Conservation (phyloP, 495 filamentous ascomycete species). For the Amorphotheca resinae region DNA sequence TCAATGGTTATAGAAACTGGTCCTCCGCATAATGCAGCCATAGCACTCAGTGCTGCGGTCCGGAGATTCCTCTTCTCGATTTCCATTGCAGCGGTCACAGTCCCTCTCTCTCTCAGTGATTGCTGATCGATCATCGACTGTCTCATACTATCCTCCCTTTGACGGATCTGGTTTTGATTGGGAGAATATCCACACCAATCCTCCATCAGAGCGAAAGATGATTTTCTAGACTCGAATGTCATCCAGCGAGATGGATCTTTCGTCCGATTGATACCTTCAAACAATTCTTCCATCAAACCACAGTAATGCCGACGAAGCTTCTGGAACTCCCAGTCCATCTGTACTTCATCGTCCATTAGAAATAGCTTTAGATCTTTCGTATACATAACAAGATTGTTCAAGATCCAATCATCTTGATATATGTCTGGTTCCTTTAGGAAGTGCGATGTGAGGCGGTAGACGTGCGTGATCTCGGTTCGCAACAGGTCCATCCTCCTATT, state of each 20-base stretch:
- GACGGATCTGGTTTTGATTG: slow-evolving; percentile 69
- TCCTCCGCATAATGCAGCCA: slow-evolving; percentile 88
- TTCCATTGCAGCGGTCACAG: slow-evolving; percentile 77
- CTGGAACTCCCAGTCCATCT: slow-evolving; percentile 94
- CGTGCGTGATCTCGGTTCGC: slow-evolving; percentile 87
- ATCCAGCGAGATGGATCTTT: slow-evolving; percentile 84
- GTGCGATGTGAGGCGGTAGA: slow-evolving; percentile 87
- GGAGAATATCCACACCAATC: slow-evolving; percentile 98
- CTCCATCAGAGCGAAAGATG: slow-evolving; percentile 91
- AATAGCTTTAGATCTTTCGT: slow-evolving; percentile 88
- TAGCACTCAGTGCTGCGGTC: slow-evolving; percentile 83
- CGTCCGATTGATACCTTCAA: slow-evolving; percentile 80
- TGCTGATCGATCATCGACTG: slow-evolving; percentile 60
- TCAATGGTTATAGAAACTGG: slow-evolving; percentile 82
- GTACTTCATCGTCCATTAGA: slow-evolving; percentile 82
- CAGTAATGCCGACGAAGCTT: slow-evolving; percentile 87
- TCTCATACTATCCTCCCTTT: slow-evolving; percentile 79
- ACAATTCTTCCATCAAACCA: slow-evolving; percentile 82
- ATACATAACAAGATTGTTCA: slow-evolving; percentile 80
- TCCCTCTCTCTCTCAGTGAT: slow-evolving; percentile 52
- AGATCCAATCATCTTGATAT: slow-evolving; percentile 82
- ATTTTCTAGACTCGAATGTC: slow-evolving; percentile 88
- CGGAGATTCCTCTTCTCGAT: slow-evolving; percentile 89
- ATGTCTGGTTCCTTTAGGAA: slow-evolving; percentile 71
- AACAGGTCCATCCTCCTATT: slow-evolving; percentile 73